Conservation (phyloP, 345 rosid genomes). For the Pistacia vera region DNA sequence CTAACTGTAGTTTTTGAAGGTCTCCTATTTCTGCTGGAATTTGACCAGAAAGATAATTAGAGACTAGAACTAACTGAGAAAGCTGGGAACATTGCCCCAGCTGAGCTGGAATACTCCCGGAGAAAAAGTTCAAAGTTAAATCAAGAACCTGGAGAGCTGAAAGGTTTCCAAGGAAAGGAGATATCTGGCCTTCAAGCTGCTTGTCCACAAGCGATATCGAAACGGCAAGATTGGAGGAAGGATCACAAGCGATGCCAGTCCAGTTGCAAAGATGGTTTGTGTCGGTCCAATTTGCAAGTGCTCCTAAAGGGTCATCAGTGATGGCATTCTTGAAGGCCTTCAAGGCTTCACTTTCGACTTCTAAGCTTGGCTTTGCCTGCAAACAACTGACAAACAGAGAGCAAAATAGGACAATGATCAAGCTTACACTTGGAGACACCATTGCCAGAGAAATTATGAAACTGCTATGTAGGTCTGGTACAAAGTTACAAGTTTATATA, state of each 20-base stretch:
- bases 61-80: slow-evolving; percentile 42
- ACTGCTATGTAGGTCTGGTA: slow-evolving; percentile 11
- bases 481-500: slow-evolving; percentile 2
- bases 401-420: slow-evolving; percentile 24
- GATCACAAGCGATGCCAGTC: slow-evolving; percentile 73
- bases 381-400: slow-evolving; percentile 16
- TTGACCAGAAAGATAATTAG: slow-evolving; percentile 61
- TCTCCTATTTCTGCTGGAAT: slow-evolving; percentile 64
- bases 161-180: slow-evolving; percentile 69
- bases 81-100: slow-evolving; percentile 62
- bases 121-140: slow-evolving; percentile 57
- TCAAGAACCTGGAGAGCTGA: slow-evolving; percentile 93
- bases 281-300: slow-evolving; percentile 60
- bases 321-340: slow-evolving; percentile 57
- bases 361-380: slow-evolving; percentile 32
- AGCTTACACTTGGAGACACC: slow-evolving; percentile 26
- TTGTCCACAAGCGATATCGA: slow-evolving; percentile 52
- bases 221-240: slow-evolving; percentile 42
- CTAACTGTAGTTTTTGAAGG: slow-evolving; percentile 47
- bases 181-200: slow-evolving; percentile 69
- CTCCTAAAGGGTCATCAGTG: slow-evolving; percentile 59
- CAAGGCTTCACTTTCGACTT: slow-evolving; percentile 57
- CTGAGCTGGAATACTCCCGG: slow-evolving; percentile 62
- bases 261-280: slow-evolving; percentile 71
- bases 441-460: slow-evolving; percentile 18